Evolutionary conservation across 257 asterid species (phyloP).

Genomic region (Scutellaria minor): DNA sequence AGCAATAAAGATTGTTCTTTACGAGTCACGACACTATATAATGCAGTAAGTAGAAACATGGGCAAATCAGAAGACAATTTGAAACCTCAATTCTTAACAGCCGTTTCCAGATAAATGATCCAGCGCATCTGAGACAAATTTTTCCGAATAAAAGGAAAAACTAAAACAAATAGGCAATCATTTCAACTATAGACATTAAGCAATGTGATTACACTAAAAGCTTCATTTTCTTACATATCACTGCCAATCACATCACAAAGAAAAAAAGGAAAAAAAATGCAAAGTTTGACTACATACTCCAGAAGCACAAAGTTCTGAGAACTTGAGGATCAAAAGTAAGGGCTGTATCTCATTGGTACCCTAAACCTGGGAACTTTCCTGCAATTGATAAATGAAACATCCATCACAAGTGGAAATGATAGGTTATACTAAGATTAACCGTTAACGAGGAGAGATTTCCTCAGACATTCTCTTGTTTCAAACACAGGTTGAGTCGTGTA

Average conservation of each 20-base stretch:
- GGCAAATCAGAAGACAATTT: background rate
- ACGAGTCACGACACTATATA: too few relatives aligned
- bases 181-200: conserved; percentile 26
- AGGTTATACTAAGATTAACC: background rate
- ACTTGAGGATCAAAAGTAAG: conserved; percentile 53
- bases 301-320: conserved; percentile 23
- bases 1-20: too few relatives aligned
- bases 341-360: conserved; percentile 68
- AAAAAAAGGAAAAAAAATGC: conserved; percentile 21
- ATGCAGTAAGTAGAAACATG: too few relatives aligned
- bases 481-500: background rate
- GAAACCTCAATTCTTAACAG: conserved; percentile 3
- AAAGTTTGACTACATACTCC: conserved; percentile 27
- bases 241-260: conserved; percentile 22
- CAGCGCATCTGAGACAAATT: background rate
- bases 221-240: conserved; percentile 32
- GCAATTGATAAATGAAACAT: conserved; percentile 33
- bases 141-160: background rate
- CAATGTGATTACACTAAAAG: conserved; percentile 22
- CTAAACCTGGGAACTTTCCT: conserved; percentile 78
- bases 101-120: conserved; percentile 2
- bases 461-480: background rate
- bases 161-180: background rate
- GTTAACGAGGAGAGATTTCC: background rate
- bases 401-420: conserved; percentile 14